phyloP scores from a whole-genome alignment of 2,329 filamentous ascomycete genomes.

The Aquanectria penicillioides region DNA sequence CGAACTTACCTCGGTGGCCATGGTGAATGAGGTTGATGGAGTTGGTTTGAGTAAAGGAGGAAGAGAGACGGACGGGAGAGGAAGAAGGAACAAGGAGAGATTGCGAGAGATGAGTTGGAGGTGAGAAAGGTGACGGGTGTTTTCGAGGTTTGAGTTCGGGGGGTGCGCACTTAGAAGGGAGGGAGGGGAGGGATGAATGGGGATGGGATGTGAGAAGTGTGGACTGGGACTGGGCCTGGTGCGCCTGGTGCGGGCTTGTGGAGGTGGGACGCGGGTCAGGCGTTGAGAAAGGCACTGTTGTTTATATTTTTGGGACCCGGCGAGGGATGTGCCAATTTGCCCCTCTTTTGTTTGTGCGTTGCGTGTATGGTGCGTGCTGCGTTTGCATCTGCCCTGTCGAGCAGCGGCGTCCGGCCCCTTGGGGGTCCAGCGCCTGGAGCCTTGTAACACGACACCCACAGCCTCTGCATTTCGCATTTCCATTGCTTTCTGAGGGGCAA shows the following conservation, averaged over 20 bases:
- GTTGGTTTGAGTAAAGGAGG: slow-evolving; percentile 32
- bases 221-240: slow-evolving; percentile 16
- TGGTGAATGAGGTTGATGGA: slow-evolving; percentile 37
- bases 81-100: slow-evolving; percentile 34
- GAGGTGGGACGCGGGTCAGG: slow-evolving; percentile 42
- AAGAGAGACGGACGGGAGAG: slow-evolving; percentile 29
- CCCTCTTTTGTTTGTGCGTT: slow-evolving; percentile 10
- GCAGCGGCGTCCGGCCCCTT: too few species aligned
- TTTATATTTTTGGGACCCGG: slow-evolving; percentile 13
- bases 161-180: slow-evolving; percentile 38
- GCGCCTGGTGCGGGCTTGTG: slow-evolving; percentile 25
- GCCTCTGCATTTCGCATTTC: too few species aligned
- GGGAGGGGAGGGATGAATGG: slow-evolving; percentile 33
- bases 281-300: slow-evolving; percentile 29
- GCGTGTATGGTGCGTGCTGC: too few species aligned
- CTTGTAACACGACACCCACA: too few species aligned
- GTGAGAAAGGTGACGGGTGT: slow-evolving; percentile 31
- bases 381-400: too few species aligned
- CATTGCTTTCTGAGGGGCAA: too few species aligned
- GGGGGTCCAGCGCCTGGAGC: too few species aligned
- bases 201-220: slow-evolving; percentile 29
- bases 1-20: slow-evolving; percentile 49
- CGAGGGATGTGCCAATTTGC: slow-evolving; percentile 11
- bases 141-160: slow-evolving; percentile 41
- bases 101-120: slow-evolving; percentile 30